A percentile compares a stretch with the other conserved stretches of the same genome.
These are phyloP conservation scores for Scutellaria galericulata DNA, from an alignment of 257 asterid genomes.

Conservation along the genomic window DNA sequence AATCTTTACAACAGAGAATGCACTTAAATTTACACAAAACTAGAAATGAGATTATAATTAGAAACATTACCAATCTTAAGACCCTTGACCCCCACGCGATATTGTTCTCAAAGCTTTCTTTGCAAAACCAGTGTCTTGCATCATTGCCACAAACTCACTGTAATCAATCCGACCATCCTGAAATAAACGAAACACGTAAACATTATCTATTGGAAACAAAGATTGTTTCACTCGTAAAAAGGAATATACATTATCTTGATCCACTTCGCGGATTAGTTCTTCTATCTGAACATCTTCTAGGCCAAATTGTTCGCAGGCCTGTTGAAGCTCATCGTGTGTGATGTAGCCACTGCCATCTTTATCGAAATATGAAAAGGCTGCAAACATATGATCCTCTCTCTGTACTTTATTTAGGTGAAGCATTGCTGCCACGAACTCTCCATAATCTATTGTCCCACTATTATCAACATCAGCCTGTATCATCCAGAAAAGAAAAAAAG, in stretches of 20 bases:
- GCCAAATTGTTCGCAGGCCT: slow-evolving; percentile 79
- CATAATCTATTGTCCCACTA: slow-evolving; percentile 79
- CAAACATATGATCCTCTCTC: slow-evolving; percentile 67
- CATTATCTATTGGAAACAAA: not conserved
- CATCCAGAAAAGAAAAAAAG: not conserved
- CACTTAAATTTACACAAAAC: not conserved
- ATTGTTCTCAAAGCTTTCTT: slow-evolving; percentile 28
- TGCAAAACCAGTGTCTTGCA: slow-evolving; percentile 71
- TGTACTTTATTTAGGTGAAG: slow-evolving; percentile 75
- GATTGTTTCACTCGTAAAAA: not conserved
- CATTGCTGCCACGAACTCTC: slow-evolving; percentile 87
- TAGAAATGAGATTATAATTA: not conserved
- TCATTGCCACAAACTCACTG: slow-evolving; percentile 78
- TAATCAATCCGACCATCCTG: slow-evolving; percentile 86
- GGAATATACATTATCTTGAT: slow-evolving; percentile 62
- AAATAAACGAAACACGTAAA: not conserved
- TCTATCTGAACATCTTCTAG: slow-evolving; percentile 57
- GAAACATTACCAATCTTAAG: slow-evolving; percentile 23
- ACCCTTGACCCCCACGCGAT: slow-evolving; percentile 5
- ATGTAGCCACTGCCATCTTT: slow-evolving; percentile 83
- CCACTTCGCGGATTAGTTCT: slow-evolving; percentile 80
- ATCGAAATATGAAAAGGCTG: slow-evolving; percentile 80
- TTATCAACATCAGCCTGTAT: slow-evolving; percentile 80
- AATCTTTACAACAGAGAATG: slow-evolving; percentile 35
- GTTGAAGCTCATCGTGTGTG: slow-evolving; percentile 78